These are phyloP conservation scores for Venturiaceae sp. DNA, from an alignment of 2,329 filamentous ascomycete genomes.

Conservation along the genomic window DNA sequence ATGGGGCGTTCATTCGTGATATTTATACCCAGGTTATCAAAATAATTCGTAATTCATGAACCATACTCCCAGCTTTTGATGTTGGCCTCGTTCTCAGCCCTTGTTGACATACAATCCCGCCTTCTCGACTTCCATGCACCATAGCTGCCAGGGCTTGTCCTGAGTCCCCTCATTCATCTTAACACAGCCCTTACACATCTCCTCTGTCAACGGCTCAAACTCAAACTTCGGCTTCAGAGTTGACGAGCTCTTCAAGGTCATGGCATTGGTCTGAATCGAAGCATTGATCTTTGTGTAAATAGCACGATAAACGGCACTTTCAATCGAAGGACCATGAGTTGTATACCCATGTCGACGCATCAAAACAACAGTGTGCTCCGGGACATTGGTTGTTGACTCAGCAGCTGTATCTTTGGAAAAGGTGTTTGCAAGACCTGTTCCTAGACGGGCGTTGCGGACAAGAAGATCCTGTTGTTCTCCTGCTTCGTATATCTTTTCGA, in stretches of 20 bases:
- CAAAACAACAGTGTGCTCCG: constrained; percentile 27
- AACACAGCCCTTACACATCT: constrained; percentile 12
- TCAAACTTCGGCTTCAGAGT: constrained; percentile 12
- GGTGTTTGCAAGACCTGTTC: constrained; percentile 20
- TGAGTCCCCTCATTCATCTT: constrained; percentile 18
- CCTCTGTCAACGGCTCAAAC: constrained; percentile 12
- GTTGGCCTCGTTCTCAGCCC: background rate
- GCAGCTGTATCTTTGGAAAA: constrained; percentile 13
- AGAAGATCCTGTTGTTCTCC: constrained; percentile 21
- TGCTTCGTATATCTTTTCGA: constrained; percentile 19
- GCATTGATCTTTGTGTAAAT: constrained; percentile 37
- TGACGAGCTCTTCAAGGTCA: constrained; percentile 12
- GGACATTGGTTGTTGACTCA: background rate
- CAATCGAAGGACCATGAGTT: constrained; percentile 24
- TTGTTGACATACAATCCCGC: constrained; percentile 16
- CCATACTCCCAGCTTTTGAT: background rate
- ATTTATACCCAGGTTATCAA: background rate
- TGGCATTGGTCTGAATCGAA: constrained; percentile 28
- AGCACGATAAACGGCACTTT: constrained; percentile 30
- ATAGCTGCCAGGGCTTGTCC: constrained; percentile 20
- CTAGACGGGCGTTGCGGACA: constrained; percentile 21
- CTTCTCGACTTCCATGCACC: constrained; percentile 19
- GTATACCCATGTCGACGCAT: constrained; percentile 39
- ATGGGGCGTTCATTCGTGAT: background rate
- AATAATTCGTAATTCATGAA: background rate